phyloP scores from a whole-genome alignment of 2,329 filamentous ascomycete species.

The Xylaria sp. region DNA sequence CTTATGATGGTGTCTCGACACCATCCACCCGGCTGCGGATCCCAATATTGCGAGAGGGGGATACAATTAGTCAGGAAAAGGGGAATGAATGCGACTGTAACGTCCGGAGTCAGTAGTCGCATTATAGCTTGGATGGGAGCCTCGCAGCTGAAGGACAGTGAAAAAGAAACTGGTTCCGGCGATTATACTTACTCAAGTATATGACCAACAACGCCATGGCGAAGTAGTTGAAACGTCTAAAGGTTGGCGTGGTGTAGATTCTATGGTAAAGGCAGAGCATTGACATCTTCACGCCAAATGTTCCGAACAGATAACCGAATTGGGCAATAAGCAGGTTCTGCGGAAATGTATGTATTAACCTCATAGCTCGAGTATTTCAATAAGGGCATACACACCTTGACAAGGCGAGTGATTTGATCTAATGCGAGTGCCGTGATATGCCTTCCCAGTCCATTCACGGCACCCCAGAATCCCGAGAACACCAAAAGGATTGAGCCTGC shows the following conservation, averaged over 20 bases:
- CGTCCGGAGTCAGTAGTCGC: slow-evolving; percentile 11
- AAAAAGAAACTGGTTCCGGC: neutral
- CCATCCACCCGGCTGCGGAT: slow-evolving; percentile 48
- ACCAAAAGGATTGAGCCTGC: slow-evolving; percentile 32
- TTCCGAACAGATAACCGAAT: slow-evolving; percentile 47
- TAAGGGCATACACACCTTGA: slow-evolving; percentile 31
- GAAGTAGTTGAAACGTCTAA: slow-evolving; percentile 44
- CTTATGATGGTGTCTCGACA: slow-evolving; percentile 51
- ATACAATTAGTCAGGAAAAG: slow-evolving; percentile 50
- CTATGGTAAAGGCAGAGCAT: slow-evolving; percentile 49
- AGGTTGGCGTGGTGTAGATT: slow-evolving; percentile 47
- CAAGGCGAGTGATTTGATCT: slow-evolving; percentile 18
- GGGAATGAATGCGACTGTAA: slow-evolving; percentile 46
- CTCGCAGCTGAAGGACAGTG: neutral
- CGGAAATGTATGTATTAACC: slow-evolving; percentile 18
- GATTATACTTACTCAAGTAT: slow-evolving; percentile 40
- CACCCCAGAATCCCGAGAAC: slow-evolving; percentile 41
- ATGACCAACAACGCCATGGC: slow-evolving; percentile 43
- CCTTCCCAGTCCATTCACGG: slow-evolving; percentile 43
- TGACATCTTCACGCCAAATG: slow-evolving; percentile 49
- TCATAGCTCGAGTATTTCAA: slow-evolving; percentile 15
- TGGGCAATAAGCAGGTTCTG: slow-evolving; percentile 40
- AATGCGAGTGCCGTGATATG: slow-evolving; percentile 32
- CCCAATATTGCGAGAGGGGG: slow-evolving; percentile 49
- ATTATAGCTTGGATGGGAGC: neutral